Percentiles rank a stretch among this genome's conserved stretches.
Conservation (phyloP, 2,329 filamentous ascomycete species). For the Diaporthe eres region DNA sequence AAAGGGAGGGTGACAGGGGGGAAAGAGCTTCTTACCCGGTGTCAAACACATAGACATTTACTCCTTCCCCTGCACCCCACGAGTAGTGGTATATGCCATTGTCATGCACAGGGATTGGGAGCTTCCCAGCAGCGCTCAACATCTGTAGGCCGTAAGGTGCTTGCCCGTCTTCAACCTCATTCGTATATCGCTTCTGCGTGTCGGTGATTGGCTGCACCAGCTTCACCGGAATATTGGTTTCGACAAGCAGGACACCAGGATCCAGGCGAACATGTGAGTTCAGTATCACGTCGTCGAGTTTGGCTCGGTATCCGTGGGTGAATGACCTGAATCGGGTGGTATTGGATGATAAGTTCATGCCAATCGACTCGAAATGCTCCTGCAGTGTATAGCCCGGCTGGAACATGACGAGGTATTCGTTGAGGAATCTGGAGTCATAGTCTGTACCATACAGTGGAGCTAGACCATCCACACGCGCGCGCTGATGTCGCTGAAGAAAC, state of each 20-base stretch:
- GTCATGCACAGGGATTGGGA: neutral
- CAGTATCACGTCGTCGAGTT: neutral
- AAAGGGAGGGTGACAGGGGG: neutral
- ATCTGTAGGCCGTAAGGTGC: conserved; percentile 9
- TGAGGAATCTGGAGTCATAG: neutral
- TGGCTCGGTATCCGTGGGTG: neutral
- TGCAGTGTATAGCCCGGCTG: neutral
- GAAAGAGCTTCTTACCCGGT: neutral
- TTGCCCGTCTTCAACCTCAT: neutral
- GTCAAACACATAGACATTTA: neutral
- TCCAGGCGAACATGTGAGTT: neutral
- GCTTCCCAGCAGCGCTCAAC: neutral
- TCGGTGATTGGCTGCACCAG: neutral
- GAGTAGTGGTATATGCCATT: neutral
- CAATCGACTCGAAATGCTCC: neutral
- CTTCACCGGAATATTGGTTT: neutral
- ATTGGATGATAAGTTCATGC: neutral
- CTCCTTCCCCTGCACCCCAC: neutral
- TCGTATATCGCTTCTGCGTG: neutral
- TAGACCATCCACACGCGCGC: neutral
- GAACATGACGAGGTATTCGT: neutral
- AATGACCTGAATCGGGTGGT: neutral
- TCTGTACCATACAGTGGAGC: neutral
- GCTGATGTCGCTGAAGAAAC: neutral
- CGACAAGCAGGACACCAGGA: neutral